Conservation (phyloP, 139 green algal species). For the Auxenochlorella pyrenoidosa region DNA sequence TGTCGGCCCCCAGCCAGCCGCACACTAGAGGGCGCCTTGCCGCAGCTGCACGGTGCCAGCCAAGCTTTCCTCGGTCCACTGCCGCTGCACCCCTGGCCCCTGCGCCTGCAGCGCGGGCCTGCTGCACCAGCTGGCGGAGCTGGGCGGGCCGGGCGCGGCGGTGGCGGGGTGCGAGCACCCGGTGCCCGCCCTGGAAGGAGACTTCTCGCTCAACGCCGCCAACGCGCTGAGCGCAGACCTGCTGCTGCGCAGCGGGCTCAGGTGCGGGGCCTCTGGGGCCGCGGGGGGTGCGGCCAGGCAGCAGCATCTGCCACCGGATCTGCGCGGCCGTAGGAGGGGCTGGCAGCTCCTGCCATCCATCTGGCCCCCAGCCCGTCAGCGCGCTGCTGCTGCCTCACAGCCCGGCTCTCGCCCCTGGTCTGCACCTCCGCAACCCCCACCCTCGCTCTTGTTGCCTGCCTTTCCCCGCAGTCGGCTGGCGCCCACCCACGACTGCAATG, state of each 20-base stretch:
- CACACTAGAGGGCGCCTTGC: not conserved
- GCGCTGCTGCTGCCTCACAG: too few relatives aligned
- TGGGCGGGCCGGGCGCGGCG: slow-evolving; percentile 50
- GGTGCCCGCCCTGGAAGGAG: slow-evolving; percentile 73
- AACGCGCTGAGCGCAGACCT: slow-evolving; percentile 73
- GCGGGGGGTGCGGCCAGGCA: too few relatives aligned
- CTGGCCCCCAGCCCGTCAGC: too few relatives aligned
- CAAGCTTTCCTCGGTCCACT: not conserved
- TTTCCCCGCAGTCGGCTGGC: slow-evolving; percentile 49
- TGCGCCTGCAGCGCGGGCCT: slow-evolving; percentile 54
- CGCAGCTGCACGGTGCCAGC: not conserved
- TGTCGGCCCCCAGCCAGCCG: too few relatives aligned
- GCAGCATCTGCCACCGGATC: too few relatives aligned
- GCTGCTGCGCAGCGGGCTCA: slow-evolving; percentile 63
- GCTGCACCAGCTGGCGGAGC: slow-evolving; percentile 68
- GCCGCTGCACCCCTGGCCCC: not conserved
- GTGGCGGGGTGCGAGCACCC: slow-evolving; percentile 15
- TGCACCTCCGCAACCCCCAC: not conserved
- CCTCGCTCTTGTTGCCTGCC: not conserved
- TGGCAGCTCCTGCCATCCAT: too few relatives aligned
- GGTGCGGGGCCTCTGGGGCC: not conserved
- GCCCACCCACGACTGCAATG: slow-evolving; percentile 86
- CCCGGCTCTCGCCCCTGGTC: too few relatives aligned
- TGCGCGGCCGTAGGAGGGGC: too few relatives aligned
- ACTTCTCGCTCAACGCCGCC: slow-evolving; percentile 88